Evolutionary conservation across 495 filamentous ascomycete species (phyloP).

Genomic region (Lasiosphaeriaceae sp.): DNA sequence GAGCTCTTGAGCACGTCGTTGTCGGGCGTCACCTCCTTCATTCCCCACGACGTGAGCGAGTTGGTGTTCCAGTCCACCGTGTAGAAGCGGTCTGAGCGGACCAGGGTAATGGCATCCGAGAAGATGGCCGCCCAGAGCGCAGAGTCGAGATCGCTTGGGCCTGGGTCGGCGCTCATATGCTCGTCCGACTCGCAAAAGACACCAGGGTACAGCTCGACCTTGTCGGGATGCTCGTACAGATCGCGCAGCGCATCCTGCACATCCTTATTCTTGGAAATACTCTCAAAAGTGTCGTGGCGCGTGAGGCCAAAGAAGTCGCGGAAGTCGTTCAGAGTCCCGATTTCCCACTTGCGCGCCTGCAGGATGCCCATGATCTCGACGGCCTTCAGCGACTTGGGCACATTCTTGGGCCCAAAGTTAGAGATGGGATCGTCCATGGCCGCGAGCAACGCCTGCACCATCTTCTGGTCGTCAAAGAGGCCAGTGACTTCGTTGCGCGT

Average conservation of each 20-base stretch:
- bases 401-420: slow-evolving; percentile 60
- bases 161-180: slow-evolving; percentile 6
- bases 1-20: slow-evolving; percentile 65
- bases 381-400: slow-evolving; percentile 62
- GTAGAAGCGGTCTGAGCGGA: slow-evolving; percentile 78
- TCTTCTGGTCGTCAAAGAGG: slow-evolving; percentile 54
- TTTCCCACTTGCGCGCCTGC: slow-evolving; percentile 71
- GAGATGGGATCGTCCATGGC: slow-evolving; percentile 55
- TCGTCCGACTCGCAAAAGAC: slow-evolving; percentile 57
- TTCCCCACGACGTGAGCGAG: slow-evolving; percentile 73
- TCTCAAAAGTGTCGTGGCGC: slow-evolving; percentile 65
- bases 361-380: slow-evolving; percentile 76
- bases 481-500: slow-evolving; percentile 49
- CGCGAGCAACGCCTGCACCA: slow-evolving; percentile 56
- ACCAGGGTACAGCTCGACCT: slow-evolving; percentile 43
- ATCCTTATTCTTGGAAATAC: slow-evolving; percentile 68
- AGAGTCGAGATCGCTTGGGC: slow-evolving; percentile 52
- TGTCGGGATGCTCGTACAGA: slow-evolving; percentile 75
- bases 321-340: slow-evolving; percentile 79
- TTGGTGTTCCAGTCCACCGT: slow-evolving; percentile 64
- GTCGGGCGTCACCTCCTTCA: slow-evolving; percentile 67
- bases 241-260: slow-evolving; percentile 62
- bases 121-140: slow-evolving; percentile 71
- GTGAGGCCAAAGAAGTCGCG: slow-evolving; percentile 67
- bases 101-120: slow-evolving; percentile 72